Evolutionary conservation across 2,329 filamentous ascomycete species (phyloP).

Genomic region (Talaromyces sp.): DNA sequence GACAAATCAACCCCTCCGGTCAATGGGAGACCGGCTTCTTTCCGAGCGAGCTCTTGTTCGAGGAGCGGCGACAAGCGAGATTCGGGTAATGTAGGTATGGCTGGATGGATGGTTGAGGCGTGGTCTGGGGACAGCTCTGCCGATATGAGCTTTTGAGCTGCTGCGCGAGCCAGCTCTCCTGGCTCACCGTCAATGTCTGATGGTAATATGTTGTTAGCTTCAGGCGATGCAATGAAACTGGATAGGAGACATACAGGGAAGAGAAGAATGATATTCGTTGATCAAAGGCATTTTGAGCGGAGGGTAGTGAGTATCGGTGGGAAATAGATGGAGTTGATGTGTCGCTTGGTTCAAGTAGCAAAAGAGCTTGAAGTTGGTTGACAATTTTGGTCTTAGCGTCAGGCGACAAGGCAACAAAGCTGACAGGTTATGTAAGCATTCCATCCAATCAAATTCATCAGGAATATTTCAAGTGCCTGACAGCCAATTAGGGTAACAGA

Average conservation of each 20-base stretch:
- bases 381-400: not conserved
- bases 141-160: constrained; percentile 65
- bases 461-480: too few species aligned
- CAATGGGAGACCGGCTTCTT: constrained; percentile 57
- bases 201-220: not conserved
- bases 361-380: not conserved
- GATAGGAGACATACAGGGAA: constrained; percentile 62
- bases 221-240: constrained; percentile 15
- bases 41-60: constrained; percentile 61
- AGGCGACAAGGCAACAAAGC: not conserved
- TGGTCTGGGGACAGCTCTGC: constrained; percentile 56
- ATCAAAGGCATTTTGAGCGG: constrained; percentile 56
- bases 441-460: not conserved
- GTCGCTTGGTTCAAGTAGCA: not conserved
- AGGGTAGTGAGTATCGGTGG: not conserved
- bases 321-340: not conserved
- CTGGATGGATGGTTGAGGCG: constrained; percentile 51
- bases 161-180: constrained; percentile 54
- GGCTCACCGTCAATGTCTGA: constrained; percentile 77
- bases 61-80: constrained; percentile 63
- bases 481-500: too few species aligned
- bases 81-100: constrained; percentile 50
- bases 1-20: constrained; percentile 63
- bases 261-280: constrained; percentile 68
- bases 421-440: not conserved